These are phyloP conservation scores for Eleusine coracana DNA, from an alignment of 176 grass and related monocot genomes.

Conservation along the genomic window DNA sequence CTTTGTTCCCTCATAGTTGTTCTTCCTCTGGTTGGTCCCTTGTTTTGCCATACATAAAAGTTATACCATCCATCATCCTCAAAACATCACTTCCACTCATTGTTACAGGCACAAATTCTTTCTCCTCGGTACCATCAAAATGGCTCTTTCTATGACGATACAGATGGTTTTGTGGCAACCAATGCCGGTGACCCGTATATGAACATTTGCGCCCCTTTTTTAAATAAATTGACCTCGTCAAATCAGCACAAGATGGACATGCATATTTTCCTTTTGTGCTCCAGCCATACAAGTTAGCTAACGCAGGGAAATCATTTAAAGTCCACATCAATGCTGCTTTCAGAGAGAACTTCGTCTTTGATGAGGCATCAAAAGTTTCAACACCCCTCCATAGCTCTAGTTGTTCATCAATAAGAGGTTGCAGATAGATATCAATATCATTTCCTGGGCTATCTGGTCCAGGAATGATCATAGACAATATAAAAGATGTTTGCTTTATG, in stretches of 20 bases:
- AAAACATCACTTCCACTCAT: not conserved
- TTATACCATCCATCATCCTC: not conserved
- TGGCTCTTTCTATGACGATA: not conserved
- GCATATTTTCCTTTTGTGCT: not conserved
- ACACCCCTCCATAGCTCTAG: not conserved
- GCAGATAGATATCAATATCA: too few relatives aligned
- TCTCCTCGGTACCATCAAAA: not conserved
- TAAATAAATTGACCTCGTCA: not conserved
- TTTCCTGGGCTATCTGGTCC: too few relatives aligned
- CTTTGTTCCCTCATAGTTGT: not conserved
- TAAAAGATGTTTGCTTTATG: too few relatives aligned
- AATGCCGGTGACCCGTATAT: not conserved
- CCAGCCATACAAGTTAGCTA: not conserved
- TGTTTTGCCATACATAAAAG: not conserved
- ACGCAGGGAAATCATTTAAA: slow-evolving; percentile 38
- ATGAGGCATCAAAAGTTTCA: slow-evolving; percentile 31
- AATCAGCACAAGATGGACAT: not conserved
- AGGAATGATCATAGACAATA: too few relatives aligned
- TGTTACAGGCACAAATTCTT: not conserved
- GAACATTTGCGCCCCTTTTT: not conserved
- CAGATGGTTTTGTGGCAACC: not conserved
- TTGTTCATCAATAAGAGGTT: too few relatives aligned
- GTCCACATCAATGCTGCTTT: slow-evolving; percentile 34
- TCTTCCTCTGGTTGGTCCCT: not conserved
- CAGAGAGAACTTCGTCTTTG: not conserved